Conservation (phyloP, 1,284 basidiomycete genomes). For the Leucoagaricus sp. region DNA sequence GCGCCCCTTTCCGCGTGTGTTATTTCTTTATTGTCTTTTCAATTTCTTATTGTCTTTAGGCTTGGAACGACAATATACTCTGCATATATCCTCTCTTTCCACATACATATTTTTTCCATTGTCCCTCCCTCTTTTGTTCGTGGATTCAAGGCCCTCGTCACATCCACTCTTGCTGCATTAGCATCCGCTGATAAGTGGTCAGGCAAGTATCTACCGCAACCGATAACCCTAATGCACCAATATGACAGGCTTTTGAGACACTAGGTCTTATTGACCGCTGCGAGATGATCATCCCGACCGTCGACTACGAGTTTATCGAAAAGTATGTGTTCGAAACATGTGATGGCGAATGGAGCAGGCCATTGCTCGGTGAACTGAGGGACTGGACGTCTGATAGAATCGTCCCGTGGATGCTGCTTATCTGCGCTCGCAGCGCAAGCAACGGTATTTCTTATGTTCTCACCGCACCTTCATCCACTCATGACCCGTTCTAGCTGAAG, state of each 20-base stretch:
- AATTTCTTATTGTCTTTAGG: slow-evolving; percentile 33
- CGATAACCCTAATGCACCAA: slow-evolving; percentile 19
- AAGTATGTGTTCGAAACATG: slow-evolving; percentile 67
- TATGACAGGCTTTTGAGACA: slow-evolving; percentile 69
- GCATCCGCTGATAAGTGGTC: slow-evolving; percentile 24
- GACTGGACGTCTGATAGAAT: slow-evolving; percentile 79
- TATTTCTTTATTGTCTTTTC: background rate
- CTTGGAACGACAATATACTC: slow-evolving; percentile 59
- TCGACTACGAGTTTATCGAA: slow-evolving; percentile 87
- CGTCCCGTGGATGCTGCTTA: slow-evolving; percentile 81
- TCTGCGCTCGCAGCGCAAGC: slow-evolving; percentile 69
- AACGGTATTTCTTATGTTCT: slow-evolving; percentile 41
- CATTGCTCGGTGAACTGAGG: slow-evolving; percentile 63
- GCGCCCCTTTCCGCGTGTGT: slow-evolving; percentile 57
- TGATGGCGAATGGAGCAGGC: slow-evolving; percentile 66
- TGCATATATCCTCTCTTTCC: slow-evolving; percentile 66
- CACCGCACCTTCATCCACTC: slow-evolving; percentile 11
- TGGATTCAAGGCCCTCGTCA: slow-evolving; percentile 65
- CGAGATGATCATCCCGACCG: slow-evolving; percentile 79
- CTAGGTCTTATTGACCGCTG: slow-evolving; percentile 85
- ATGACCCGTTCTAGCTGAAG: slow-evolving; percentile 53
- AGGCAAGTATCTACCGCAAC: slow-evolving; percentile 17
- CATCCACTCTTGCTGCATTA: slow-evolving; percentile 51
- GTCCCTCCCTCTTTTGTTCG: slow-evolving; percentile 66
- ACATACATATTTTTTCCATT: slow-evolving; percentile 66